These are phyloP conservation scores for Saccharomycopsis babjevae DNA, from an alignment of 805 yeast genomes.

Conservation along the genomic window DNA sequence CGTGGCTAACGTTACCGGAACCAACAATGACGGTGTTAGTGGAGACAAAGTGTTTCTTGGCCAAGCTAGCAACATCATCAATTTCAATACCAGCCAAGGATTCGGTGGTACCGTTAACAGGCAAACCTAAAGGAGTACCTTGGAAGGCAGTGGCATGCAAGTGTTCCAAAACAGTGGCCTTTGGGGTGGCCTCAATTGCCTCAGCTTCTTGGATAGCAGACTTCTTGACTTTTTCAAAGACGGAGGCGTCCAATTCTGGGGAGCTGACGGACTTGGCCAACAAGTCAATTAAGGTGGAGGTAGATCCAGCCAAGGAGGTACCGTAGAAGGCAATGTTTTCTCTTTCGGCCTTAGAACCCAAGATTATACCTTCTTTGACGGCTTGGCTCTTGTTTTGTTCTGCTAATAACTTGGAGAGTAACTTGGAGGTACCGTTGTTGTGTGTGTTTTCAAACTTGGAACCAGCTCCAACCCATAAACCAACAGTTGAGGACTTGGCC, in stretches of 20 bases:
- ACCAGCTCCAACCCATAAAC: constrained; percentile 68
- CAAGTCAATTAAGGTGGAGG: constrained; percentile 41
- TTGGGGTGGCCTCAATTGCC: constrained; percentile 42
- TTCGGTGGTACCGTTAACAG: constrained; percentile 66
- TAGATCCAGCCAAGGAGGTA: constrained; percentile 40
- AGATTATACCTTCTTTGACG: constrained; percentile 42
- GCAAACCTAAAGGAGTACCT: constrained; percentile 71
- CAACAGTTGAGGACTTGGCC: constrained; percentile 50
- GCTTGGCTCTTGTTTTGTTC: constrained; percentile 28
- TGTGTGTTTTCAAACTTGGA: constrained; percentile 70
- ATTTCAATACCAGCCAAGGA: constrained; percentile 47
- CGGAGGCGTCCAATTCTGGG: constrained; percentile 32
- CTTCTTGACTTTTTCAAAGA: constrained; percentile 38
- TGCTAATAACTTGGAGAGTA: constrained; percentile 44
- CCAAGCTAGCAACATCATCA: constrained; percentile 48
- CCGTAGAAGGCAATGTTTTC: constrained; percentile 59
- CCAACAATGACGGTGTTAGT: constrained; percentile 59
- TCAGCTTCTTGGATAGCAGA: constrained; percentile 38
- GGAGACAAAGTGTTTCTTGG: constrained; percentile 45
- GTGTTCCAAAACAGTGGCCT: constrained; percentile 56
- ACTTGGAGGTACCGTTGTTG: constrained; percentile 72
- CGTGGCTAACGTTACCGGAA: constrained; percentile 64
- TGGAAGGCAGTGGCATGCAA: constrained; percentile 79
- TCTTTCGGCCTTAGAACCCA: constrained; percentile 44
- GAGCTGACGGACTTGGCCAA: constrained; percentile 35